Conservation (phyloP, 1,284 basidiomycete genomes). For the Microbotryomycetes sp. region DNA sequence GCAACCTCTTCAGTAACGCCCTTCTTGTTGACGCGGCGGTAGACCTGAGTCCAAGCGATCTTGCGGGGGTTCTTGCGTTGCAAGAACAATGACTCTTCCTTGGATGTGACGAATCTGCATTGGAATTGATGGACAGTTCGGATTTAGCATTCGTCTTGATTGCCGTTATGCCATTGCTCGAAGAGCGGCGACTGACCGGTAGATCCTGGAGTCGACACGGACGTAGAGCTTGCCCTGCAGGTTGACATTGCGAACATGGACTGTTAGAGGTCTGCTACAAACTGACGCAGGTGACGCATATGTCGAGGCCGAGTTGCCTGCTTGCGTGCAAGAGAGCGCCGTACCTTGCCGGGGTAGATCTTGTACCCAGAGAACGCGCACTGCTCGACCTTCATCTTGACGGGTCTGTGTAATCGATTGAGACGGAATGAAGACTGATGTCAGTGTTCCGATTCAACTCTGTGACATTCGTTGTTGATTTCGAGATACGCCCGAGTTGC, state of each 20-base stretch:
- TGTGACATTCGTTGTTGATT: too few relatives aligned
- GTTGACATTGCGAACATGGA: background rate
- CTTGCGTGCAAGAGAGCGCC: too few relatives aligned
- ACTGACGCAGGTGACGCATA: too few relatives aligned
- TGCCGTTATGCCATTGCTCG: background rate
- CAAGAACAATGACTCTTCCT: conserved; percentile 93
- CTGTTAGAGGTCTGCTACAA: background rate
- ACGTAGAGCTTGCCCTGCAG: conserved; percentile 72
- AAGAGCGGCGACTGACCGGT: conserved; percentile 28
- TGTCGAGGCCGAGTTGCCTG: too few relatives aligned
- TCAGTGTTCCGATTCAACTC: too few relatives aligned
- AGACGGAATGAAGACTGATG: background rate
- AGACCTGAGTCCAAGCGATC: conserved; percentile 93
- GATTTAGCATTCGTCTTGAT: background rate
- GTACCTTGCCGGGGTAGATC: conserved; percentile 87
- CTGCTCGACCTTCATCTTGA: conserved; percentile 85
- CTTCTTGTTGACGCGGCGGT: conserved; percentile 99
- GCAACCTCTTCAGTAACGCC: conserved; percentile 97
- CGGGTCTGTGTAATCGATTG: conserved; percentile 13
- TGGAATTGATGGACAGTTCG: background rate
- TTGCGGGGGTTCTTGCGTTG: conserved; percentile 99
- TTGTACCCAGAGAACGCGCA: conserved; percentile 92
- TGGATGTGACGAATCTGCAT: conserved; percentile 55
- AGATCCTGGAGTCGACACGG: conserved; percentile 91
- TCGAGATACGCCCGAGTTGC: too few relatives aligned